Evolutionary conservation across 2,329 filamentous ascomycete species (phyloP).

Genomic region (Nakataea oryzae): DNA sequence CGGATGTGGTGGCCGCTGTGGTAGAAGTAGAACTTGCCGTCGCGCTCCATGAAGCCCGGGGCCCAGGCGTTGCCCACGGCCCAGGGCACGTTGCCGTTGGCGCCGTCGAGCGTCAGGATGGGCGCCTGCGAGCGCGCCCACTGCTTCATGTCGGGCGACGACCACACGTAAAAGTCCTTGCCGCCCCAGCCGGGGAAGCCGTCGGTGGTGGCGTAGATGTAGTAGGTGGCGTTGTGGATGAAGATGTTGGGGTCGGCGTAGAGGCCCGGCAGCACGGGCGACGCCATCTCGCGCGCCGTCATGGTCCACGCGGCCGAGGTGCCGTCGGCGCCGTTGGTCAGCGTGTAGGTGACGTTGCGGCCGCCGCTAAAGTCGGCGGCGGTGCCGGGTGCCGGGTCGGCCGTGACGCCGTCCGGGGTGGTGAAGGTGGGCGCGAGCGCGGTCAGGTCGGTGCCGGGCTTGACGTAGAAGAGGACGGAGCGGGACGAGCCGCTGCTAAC

Average conservation of each 20-base stretch:
- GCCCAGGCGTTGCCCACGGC: conserved; percentile 58
- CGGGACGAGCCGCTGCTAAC: conserved; percentile 7
- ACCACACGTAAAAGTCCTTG: conserved; percentile 36
- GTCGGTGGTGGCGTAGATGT: conserved; percentile 36
- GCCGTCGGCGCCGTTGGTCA: conserved; percentile 2
- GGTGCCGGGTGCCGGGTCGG: conserved; percentile 10
- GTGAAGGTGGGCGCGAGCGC: conserved; percentile 11
- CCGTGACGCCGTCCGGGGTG: conserved; percentile 9
- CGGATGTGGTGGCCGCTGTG: conserved; percentile 44
- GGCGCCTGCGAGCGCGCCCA: conserved; percentile 30
- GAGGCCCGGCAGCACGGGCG: conserved; percentile 25
- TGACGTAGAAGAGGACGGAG: conserved; percentile 10
- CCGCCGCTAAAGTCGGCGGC: conserved; percentile 8
- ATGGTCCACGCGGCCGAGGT: conserved; percentile 7
- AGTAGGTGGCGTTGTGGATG: conserved; percentile 30
- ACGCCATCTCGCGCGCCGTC: conserved; percentile 13
- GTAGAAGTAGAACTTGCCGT: conserved; percentile 55
- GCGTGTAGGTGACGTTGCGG: conserved; percentile 7
- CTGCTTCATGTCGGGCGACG: conserved; percentile 27
- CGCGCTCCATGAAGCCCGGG: conserved; percentile 47
- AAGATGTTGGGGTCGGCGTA: conserved; percentile 37
- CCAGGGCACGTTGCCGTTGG: conserved; percentile 47
- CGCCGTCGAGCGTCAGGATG: conserved; percentile 33
- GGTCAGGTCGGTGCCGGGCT: conserved; percentile 11
- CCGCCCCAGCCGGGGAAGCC: conserved; percentile 32